A percentile compares a stretch with the other conserved stretches of the same genome.
Evolutionary conservation across 1,139 yeast species (phyloP).

Genomic region (Yamadazyma buinensis): DNA sequence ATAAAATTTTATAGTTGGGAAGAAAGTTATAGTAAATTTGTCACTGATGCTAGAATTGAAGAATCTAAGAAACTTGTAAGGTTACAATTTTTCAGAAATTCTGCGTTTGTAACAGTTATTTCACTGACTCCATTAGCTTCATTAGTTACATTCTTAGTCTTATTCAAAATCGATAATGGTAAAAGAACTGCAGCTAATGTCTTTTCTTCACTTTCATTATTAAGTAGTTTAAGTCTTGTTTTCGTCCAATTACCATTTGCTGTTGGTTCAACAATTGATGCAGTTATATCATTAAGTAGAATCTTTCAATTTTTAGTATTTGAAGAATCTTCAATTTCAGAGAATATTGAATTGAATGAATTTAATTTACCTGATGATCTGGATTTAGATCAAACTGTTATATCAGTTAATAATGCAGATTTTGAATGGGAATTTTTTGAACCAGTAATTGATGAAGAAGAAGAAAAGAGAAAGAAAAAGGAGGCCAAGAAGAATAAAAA

Average conservation of each 20-base stretch:
- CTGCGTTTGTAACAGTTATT: constrained; percentile 44
- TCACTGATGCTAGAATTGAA: constrained; percentile 41
- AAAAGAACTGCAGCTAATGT: constrained; percentile 60
- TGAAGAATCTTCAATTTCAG: constrained; percentile 25
- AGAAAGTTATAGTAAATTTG: constrained; percentile 45
- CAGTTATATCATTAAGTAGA: constrained; percentile 58
- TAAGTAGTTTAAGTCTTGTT: constrained; percentile 44
- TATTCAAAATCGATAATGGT: constrained; percentile 45
- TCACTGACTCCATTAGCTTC: constrained; percentile 42
- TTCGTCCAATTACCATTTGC: constrained; percentile 68
- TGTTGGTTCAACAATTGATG: constrained; percentile 64
- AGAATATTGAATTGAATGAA: constrained; percentile 31
- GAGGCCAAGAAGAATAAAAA: constrained; percentile 2
- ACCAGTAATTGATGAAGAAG: constrained; percentile 9
- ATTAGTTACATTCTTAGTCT: constrained; percentile 48
- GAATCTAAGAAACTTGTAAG: constrained; percentile 49
- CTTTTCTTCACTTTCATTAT: constrained; percentile 77
- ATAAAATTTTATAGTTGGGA: constrained; percentile 63
- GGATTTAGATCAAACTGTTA: constrained; percentile 7
- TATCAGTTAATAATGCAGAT: constrained; percentile 23
- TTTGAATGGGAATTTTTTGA: constrained; percentile 41
- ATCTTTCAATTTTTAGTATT: constrained; percentile 49
- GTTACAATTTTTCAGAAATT: constrained; percentile 55
- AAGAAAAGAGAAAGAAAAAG: constrained; percentile 10
- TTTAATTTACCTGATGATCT: constrained; percentile 23